Evolutionary conservation across 2,329 filamentous ascomycete species (phyloP), one percentile per base, ranked within the genome.

Genomic region (Aspergillus puulaauensis): DNA sequence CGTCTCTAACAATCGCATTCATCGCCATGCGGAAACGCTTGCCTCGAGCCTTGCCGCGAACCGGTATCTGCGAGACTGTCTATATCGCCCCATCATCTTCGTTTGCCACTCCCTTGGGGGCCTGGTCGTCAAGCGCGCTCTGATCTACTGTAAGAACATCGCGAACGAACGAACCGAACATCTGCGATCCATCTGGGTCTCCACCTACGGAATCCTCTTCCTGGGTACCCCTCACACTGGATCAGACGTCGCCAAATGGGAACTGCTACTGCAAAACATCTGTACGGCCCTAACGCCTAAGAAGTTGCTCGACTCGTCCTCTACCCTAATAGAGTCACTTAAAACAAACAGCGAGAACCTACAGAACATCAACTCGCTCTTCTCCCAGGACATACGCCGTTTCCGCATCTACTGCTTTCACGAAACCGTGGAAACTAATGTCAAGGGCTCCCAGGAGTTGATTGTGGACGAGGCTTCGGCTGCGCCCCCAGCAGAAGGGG

Each of bases 331-430:
- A 60, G 85, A 83, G 66, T 86, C 88, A 2, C 79, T 93, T 15
- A 87, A 87, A 69, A 84, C 81, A 52, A 86, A 91, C 67, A 91
- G 87, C 58, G 89, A 91, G 73, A 89, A 84, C 0, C 74, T 93
- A 5, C 84, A 89, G 65, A 87, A 88, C 60, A 91, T 93, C 71
- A 91, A 90, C 70, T 83, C 79, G 52, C 82, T 87, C 57, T 93
- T 93, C 64, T 79, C 87, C 21, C 21, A 21, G 17, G 86, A 91
- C 51, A 85, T 91, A 23, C 86, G 89, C 57, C 82, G 85, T 2
- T 91, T 90, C 68, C 83, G 85, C 62, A 86, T 92, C 50, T 89
- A 89, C 66, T 90, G 91, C 82, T 90, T 86, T 39, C 88, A 91
- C 55, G 90, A 93, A 68, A 87, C 86, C 48, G 84, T 87, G 64